Evolutionary conservation across 1,284 basidiomycete genomes (phyloP).

Genomic region (Cronartium ribicola): DNA sequence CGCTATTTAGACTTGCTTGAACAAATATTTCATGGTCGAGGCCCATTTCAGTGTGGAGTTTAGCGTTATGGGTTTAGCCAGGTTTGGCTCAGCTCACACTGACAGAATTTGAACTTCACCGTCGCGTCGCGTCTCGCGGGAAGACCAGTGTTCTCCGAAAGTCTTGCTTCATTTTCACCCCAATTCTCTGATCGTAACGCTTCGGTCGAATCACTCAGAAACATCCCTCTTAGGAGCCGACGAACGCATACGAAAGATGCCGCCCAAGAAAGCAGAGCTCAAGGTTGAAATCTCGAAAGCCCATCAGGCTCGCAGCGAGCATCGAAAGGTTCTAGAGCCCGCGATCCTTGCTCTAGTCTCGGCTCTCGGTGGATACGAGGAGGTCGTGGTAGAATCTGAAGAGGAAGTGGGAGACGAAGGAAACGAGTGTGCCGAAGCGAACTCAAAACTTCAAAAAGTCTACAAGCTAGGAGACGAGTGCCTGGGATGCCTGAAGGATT

Average conservation of each 20-base stretch:
- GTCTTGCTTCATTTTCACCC: no score
- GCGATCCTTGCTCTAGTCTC: constrained; percentile 38
- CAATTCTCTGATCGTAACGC: no score
- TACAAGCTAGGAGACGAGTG: constrained; percentile 14
- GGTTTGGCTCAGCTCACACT: no score
- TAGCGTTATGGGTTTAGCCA: no score
- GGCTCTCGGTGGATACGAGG: constrained; percentile 48
- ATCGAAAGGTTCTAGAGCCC: constrained; percentile 24
- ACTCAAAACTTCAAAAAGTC: not conserved
- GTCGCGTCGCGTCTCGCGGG: no score
- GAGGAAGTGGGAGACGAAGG: constrained; percentile 44
- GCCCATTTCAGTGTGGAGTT: no score
- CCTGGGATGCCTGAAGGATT: constrained; percentile 74
- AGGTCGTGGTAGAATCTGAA: constrained; percentile 34
- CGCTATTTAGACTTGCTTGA: no score
- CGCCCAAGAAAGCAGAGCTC: constrained; percentile 11
- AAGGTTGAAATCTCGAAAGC: constrained; percentile 10
- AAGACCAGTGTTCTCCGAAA: no score
- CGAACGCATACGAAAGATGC: not conserved
- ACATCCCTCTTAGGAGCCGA: no score
- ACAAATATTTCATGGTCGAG: no score
- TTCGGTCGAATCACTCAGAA: no score
- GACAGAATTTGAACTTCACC: no score
- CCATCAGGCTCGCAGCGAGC: constrained; percentile 14
- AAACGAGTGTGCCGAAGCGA: constrained; percentile 46